Percentiles rank a stretch among this genome's conserved stretches.
These are phyloP conservation scores for Blepharisma undulans DNA, from an alignment of 169 alveolate species.

Conservation along the genomic window DNA sequence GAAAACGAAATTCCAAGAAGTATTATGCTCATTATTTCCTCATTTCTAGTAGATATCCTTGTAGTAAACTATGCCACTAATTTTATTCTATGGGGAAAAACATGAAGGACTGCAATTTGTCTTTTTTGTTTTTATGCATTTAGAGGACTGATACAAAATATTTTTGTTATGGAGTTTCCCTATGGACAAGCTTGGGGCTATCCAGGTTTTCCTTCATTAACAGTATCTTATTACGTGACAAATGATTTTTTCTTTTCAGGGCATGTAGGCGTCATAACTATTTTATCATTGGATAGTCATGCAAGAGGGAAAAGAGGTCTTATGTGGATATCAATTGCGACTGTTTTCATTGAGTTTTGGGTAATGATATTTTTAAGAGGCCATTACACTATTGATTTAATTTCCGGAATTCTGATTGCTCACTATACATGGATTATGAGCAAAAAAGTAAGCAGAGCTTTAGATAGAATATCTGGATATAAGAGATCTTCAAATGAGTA, in stretches of 20 bases:
- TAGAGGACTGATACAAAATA: conserved; percentile 36
- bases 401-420: conserved; percentile 19
- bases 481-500: neutral
- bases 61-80: neutral
- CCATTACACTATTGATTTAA: conserved; percentile 41
- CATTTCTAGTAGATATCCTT: neutral
- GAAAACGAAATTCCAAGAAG: neutral
- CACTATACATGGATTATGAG: conserved; percentile 39
- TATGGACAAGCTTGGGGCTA: conserved; percentile 67
- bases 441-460: neutral
- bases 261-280: conserved; percentile 63
- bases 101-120: conserved; percentile 21
- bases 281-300: neutral
- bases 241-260: conserved; percentile 81
- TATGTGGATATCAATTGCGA: neutral
- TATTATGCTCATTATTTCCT: neutral
- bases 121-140: conserved; percentile 7
- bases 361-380: conserved; percentile 44
- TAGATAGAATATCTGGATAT: neutral
- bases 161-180: conserved; percentile 50
- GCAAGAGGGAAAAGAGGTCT: neutral
- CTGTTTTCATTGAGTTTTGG: neutral
- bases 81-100: neutral
- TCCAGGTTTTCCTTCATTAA: conserved; percentile 73
- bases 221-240: conserved; percentile 64